phyloP scores from a whole-genome alignment of 148 eudicot genomes.

The Talinum fruticosum region DNA sequence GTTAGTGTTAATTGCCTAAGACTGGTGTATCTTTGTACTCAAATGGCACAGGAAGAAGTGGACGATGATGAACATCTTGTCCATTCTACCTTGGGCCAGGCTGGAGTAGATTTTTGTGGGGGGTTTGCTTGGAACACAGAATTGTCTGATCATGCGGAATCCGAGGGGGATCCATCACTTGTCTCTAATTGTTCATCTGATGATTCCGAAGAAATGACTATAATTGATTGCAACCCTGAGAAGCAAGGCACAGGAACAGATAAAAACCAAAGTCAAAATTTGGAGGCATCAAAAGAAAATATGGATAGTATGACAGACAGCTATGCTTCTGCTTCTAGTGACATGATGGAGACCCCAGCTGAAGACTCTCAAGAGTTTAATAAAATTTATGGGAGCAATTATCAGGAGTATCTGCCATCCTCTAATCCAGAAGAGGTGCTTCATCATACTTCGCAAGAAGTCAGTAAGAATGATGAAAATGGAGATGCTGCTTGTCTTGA shows the following conservation, averaged over 20 bases:
- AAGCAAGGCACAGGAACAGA: conserved; percentile 1
- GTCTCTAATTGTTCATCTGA: conserved; percentile 37
- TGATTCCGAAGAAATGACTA: conserved; percentile 33
- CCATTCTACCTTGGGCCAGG: conserved; percentile 26
- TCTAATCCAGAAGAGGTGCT: conserved; percentile 3
- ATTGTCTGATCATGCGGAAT: conserved; percentile 23
- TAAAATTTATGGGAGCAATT: conserved; percentile 24
- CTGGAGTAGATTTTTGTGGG: conserved; percentile 28
- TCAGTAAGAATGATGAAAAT: conserved; percentile 11
- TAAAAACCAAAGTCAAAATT: conserved; percentile 23
- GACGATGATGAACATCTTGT: conserved; percentile 36
- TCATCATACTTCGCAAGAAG: conserved; percentile 8
- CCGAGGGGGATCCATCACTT: conserved; percentile 33
- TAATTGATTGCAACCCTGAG: conserved; percentile 15
- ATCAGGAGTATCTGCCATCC: conserved; percentile 18
- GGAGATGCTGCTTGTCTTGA: background rate
- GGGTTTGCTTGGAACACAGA: conserved; percentile 31
- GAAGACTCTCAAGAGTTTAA: conserved; percentile 34
- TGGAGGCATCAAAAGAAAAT: conserved; percentile 25
- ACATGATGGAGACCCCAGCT: conserved; percentile 40
- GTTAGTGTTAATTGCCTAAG: background rate
- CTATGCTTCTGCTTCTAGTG: conserved; percentile 43
- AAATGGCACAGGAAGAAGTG: conserved; percentile 47
- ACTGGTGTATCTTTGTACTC: conserved; percentile 21
- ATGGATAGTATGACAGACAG: conserved; percentile 32